phyloP scores from a whole-genome alignment of 2,329 filamentous ascomycete species.

The Pyrenochaeta sp. region DNA sequence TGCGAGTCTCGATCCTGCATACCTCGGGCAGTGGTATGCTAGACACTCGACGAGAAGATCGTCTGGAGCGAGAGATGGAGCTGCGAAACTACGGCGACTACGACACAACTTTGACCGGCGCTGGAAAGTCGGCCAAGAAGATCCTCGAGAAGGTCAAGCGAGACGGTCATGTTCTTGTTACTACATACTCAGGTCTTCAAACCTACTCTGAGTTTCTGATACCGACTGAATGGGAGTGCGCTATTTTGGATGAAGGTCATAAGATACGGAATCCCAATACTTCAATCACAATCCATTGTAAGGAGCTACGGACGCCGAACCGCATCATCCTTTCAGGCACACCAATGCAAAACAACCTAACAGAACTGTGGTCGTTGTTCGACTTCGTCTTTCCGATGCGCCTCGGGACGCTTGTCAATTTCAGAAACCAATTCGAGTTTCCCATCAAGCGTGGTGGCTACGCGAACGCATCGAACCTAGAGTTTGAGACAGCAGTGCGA shows the following conservation, averaged over 20 bases:
- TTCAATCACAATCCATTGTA: slow-evolving; percentile 92
- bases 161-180: slow-evolving; percentile 91
- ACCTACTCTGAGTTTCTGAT: slow-evolving; percentile 86
- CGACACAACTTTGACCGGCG: slow-evolving; percentile 57
- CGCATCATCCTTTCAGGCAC: slow-evolving; percentile 94
- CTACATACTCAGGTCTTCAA: slow-evolving; percentile 94
- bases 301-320: slow-evolving; percentile 88
- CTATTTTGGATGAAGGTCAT: slow-evolving; percentile 94
- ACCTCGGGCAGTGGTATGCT: slow-evolving; percentile 97
- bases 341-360: slow-evolving; percentile 96
- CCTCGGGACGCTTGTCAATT: slow-evolving; percentile 88
- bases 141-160: slow-evolving; percentile 84
- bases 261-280: slow-evolving; percentile 98
- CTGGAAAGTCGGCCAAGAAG: slow-evolving; percentile 74
- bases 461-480: slow-evolving; percentile 90
- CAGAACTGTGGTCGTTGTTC: slow-evolving; percentile 95
- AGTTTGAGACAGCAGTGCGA: slow-evolving; percentile 92
- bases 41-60: slow-evolving; percentile 70
- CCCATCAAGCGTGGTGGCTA: slow-evolving; percentile 94
- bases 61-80: slow-evolving; percentile 69
- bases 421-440: slow-evolving; percentile 89
- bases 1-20: slow-evolving; percentile 93
- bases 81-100: slow-evolving; percentile 56
- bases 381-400: slow-evolving; percentile 98
- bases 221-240: slow-evolving; percentile 88